Conservation (phyloP, 1,139 yeast species). For the Meyerozyma elateridarum region DNA sequence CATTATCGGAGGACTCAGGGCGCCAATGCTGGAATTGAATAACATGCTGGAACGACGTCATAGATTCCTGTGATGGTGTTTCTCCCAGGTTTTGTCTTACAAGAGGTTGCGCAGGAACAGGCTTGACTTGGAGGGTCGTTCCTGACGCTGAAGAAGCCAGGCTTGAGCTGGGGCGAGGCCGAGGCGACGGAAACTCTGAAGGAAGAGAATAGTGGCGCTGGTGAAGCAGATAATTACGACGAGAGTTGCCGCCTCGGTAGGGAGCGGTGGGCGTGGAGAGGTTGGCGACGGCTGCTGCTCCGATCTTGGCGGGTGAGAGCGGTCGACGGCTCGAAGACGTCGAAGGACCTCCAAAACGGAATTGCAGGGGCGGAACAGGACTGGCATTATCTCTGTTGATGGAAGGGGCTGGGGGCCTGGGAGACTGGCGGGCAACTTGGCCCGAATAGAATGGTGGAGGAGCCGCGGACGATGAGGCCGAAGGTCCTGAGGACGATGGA, state of each 20-base stretch:
- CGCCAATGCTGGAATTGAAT: slow-evolving; percentile 53
- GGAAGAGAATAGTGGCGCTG: slow-evolving; percentile 46
- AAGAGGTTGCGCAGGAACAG: slow-evolving; percentile 43
- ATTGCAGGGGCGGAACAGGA: slow-evolving; percentile 34
- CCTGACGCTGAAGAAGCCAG: slow-evolving; percentile 20
- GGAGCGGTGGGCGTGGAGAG: slow-evolving; percentile 35
- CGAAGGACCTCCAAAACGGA: slow-evolving; percentile 37
- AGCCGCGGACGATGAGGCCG: slow-evolving; percentile 6
- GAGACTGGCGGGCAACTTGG: slow-evolving; percentile 10
- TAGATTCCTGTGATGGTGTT: slow-evolving; percentile 45
- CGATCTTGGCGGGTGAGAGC: slow-evolving; percentile 66
- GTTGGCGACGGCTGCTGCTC: slow-evolving; percentile 67
- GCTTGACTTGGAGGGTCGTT: slow-evolving; percentile 41
- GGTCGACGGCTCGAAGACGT: slow-evolving; percentile 30
- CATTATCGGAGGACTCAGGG: slow-evolving; percentile 31
- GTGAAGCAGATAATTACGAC: slow-evolving; percentile 23
- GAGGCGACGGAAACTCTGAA: slow-evolving; percentile 17
- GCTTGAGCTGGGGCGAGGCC: slow-evolving; percentile 7
- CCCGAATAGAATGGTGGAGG: slow-evolving; percentile 7
- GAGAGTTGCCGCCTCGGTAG: slow-evolving; percentile 16
- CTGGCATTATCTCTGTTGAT: slow-evolving; percentile 19
- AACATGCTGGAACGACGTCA: slow-evolving; percentile 49
- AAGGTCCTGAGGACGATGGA: slow-evolving; percentile 5
- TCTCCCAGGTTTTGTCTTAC: slow-evolving; percentile 32
- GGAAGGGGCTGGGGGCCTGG: slow-evolving; percentile 12